Base-by-base conservation (phyloP, 2,329 filamentous ascomycete genomes). In the Lasiodiplodia sp. region DNA sequence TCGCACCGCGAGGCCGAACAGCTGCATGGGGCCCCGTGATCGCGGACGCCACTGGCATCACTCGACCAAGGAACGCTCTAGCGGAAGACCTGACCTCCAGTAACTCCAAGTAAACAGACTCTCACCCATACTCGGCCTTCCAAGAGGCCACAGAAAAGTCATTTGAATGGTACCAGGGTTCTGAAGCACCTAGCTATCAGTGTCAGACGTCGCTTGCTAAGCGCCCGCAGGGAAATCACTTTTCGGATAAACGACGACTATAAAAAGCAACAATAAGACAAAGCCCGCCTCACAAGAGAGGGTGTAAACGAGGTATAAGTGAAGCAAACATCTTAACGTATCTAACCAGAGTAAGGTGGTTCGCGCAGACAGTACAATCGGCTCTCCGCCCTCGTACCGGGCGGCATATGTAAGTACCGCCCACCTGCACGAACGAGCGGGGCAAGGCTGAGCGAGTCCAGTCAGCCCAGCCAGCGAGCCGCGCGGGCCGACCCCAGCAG, bases 301-400 rank as follows among this genome's bases (percentile, higher is more conserved):
- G 44, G 18, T 8, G 6, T 21, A 21, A 18, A 47, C 8, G 11
- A 47, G 18, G 40, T 8, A n/a, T 34, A 34, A 34, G 31, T 34
- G 31, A 34, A 34, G 31, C 31, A 7, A 34, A 34, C 31, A 34
- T 34, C 31, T 2, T 10, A 34, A 34, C 1, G 31, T 34, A 34
- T 34, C 31, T 34, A 34, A 34, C 8, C 1, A 34, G 31, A 34
- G 8, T 10, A 10, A 34, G 8, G 31, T 34, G 31, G 31, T 10
- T 34, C 31, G 31, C 31, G 31, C 31, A 34, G 31, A 34, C 31
- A 34, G 7, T 21, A 21, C 4, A 14, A 52, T 52, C 51, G 51
- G 51, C 51, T 53, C 51, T 53, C 51, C 51, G 25, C 51, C 51
- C 51, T 53, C 51, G 51, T 31, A 28, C 51, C 51, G 51, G 14